A percentile compares a stretch with the other conserved stretches of the same genome.
phyloP scores from a whole-genome alignment of 1,284 basidiomycete genomes.

The Papiliotrema fonsecae region DNA sequence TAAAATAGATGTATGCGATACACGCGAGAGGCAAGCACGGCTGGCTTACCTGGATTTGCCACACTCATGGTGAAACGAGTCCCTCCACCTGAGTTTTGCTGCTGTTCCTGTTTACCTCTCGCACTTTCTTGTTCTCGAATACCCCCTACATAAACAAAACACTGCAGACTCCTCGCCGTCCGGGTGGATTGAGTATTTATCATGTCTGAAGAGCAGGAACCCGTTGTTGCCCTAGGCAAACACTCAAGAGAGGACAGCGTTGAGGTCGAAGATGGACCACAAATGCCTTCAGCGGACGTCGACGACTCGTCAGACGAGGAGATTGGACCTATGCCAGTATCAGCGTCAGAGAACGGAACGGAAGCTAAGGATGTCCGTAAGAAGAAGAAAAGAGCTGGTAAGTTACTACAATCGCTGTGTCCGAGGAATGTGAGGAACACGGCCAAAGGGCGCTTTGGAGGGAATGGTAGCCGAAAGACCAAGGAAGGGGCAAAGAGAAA shows the following conservation, averaged over 20 bases:
- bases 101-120: too few relatives aligned
- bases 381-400: conserved; percentile 43
- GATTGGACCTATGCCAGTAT: conserved; percentile 34
- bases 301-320: conserved; percentile 45
- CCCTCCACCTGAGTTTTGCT: too few relatives aligned
- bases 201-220: conserved; percentile 5
- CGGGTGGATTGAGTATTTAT: too few relatives aligned
- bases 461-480: background rate
- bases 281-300: conserved; percentile 32
- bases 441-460: background rate
- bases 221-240: conserved; percentile 5
- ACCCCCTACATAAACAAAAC: too few relatives aligned
- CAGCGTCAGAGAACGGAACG: conserved; percentile 13
- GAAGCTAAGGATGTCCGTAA: conserved; percentile 13
- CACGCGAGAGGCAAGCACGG: too few relatives aligned
- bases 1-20: background rate
- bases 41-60: too few relatives aligned
- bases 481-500: conserved; percentile 35
- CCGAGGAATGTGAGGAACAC: too few relatives aligned
- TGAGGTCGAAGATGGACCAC: conserved; percentile 56
- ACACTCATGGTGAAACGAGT: too few relatives aligned
- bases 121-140: too few relatives aligned
- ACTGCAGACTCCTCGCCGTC: too few relatives aligned
- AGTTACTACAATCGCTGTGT: too few relatives aligned
- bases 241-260: conserved; percentile 51